A percentile compares a stretch with the other conserved stretches of the same genome.
Evolutionary conservation across 1,139 yeast species (phyloP).

Genomic region (Sugiyamaella japonica): DNA sequence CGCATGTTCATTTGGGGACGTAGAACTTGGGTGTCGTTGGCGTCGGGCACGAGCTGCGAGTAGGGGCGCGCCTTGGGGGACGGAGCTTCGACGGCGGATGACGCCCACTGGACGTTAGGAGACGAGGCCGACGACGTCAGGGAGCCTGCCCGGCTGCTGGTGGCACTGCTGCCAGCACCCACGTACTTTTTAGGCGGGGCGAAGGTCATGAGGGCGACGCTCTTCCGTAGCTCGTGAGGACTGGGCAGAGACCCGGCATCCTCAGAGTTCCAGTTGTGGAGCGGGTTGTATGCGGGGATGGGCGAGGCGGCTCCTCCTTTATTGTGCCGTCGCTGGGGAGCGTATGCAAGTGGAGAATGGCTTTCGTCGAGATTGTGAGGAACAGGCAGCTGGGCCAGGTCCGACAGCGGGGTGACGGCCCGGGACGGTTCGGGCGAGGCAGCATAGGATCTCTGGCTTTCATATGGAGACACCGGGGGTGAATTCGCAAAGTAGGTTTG

Average conservation of each 20-base stretch:
- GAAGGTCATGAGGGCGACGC: slow-evolving; percentile 36
- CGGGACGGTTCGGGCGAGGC: slow-evolving; percentile 19
- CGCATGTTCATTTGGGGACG: slow-evolving; percentile 37
- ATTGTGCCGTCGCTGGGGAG: slow-evolving; percentile 33
- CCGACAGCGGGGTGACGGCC: slow-evolving; percentile 28
- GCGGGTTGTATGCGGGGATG: slow-evolving; percentile 29
- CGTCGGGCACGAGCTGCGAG: slow-evolving; percentile 33
- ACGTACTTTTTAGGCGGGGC: slow-evolving; percentile 37
- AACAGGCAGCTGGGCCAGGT: slow-evolving; percentile 35
- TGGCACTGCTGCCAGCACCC: slow-evolving; percentile 17
- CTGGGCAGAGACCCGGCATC: slow-evolving; percentile 33
- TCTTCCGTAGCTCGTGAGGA: slow-evolving; percentile 37
- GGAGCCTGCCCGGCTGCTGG: slow-evolving; percentile 24
- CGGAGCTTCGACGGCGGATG: background rate
- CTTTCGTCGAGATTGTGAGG: slow-evolving; percentile 39
- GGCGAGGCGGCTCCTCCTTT: slow-evolving; percentile 24
- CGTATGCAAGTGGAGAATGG: slow-evolving; percentile 35
- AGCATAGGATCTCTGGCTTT: background rate
- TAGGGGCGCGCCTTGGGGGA: slow-evolving; percentile 19
- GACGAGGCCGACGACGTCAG: slow-evolving; percentile 16
- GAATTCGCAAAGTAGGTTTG: slow-evolving; percentile 3
- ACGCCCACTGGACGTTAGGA: slow-evolving; percentile 8
- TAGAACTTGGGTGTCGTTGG: slow-evolving; percentile 29
- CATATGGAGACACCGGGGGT: slow-evolving; percentile 5
- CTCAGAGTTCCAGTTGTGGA: slow-evolving; percentile 20